Evolutionary conservation across 2,329 filamentous ascomycete genomes (phyloP).

Genomic region (Trichoderma harzianum): DNA sequence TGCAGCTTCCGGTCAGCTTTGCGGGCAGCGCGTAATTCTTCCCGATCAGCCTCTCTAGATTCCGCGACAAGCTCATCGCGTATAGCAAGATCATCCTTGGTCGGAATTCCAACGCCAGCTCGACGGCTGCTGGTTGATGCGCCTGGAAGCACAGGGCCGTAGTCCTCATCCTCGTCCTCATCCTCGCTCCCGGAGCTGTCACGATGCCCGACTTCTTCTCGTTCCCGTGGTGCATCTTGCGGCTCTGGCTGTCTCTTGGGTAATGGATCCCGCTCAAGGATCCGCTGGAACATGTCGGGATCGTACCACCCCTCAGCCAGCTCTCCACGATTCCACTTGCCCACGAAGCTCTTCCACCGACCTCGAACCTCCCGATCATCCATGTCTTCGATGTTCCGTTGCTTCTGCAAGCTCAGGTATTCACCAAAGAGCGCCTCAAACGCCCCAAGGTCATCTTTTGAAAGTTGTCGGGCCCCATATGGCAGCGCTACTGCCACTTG

Average conservation of each 20-base stretch:
- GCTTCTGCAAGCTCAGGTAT: slow-evolving; percentile 87
- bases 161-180: slow-evolving; percentile 43
- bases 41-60: slow-evolving; percentile 48
- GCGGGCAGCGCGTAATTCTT: slow-evolving; percentile 59
- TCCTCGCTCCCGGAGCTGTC: slow-evolving; percentile 11
- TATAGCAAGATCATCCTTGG: slow-evolving; percentile 67
- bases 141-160: slow-evolving; percentile 42
- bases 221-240: background rate
- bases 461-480: slow-evolving; percentile 61
- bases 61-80: slow-evolving; percentile 49
- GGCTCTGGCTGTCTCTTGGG: background rate
- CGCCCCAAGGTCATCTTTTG: slow-evolving; percentile 62
- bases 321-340: slow-evolving; percentile 88
- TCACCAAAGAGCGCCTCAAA: slow-evolving; percentile 74
- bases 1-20: slow-evolving; percentile 63
- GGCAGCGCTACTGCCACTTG: slow-evolving; percentile 49
- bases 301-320: slow-evolving; percentile 93
- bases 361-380: slow-evolving; percentile 73
- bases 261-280: slow-evolving; percentile 29
- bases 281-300: slow-evolving; percentile 59
- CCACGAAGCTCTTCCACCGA: slow-evolving; percentile 89
- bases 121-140: slow-evolving; percentile 23
- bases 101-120: slow-evolving; percentile 63
- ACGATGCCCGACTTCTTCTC: slow-evolving; percentile 1
- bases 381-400: slow-evolving; percentile 64